phyloP scores from a whole-genome alignment of 2,329 filamentous ascomycete genomes.

The Botrytis galanthina region DNA sequence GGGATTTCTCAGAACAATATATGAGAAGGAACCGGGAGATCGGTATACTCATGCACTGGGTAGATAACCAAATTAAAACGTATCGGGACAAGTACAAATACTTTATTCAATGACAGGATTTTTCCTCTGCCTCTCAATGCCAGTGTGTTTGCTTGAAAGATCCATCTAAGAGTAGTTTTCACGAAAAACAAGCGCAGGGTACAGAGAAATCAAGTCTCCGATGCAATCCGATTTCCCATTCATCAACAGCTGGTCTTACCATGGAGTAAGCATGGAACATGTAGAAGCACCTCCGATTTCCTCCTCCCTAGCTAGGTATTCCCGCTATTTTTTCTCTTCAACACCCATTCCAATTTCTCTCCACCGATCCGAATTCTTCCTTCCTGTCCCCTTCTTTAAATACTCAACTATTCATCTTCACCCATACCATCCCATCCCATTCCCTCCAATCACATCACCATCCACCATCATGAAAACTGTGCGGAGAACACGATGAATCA shows the following conservation, averaged over 20 bases:
- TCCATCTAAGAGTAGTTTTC: background rate
- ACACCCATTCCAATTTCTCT: rapidly evolving
- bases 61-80: background rate
- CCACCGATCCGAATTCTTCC: background rate
- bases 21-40: background rate
- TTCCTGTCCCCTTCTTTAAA: background rate
- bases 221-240: background rate
- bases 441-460: too few relatives aligned
- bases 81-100: background rate
- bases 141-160: too few relatives aligned
- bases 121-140: background rate
- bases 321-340: background rate
- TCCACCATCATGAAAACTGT: too few relatives aligned
- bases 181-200: background rate
- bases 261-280: background rate
- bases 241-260: background rate
- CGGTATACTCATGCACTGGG: background rate
- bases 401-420: too few relatives aligned
- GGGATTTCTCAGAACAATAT: background rate
- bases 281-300: background rate
- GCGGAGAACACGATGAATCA: too few relatives aligned
- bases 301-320: background rate
- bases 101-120: background rate
- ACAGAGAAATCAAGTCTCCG: background rate
- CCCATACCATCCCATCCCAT: too few relatives aligned